Percentiles rank a stretch among this genome's conserved stretches.
Conservation (phyloP, 2,329 filamentous ascomycete species). For the Plenodomus lindquistii region DNA sequence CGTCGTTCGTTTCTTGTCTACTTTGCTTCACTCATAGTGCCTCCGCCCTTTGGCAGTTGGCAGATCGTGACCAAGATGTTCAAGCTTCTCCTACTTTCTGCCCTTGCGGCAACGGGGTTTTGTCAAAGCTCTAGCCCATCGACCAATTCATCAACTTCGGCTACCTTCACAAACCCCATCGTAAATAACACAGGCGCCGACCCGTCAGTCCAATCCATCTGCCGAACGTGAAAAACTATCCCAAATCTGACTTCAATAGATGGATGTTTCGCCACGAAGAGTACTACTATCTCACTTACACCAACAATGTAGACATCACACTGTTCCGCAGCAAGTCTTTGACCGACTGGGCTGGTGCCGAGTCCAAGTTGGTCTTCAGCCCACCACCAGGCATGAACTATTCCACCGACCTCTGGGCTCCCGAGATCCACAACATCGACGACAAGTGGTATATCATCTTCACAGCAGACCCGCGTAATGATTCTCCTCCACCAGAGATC, state of each 20-base stretch:
- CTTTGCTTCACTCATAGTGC: not conserved
- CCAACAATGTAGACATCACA: slow-evolving; percentile 50
- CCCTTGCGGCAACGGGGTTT: slow-evolving; percentile 18
- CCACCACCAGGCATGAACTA: slow-evolving; percentile 50
- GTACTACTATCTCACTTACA: slow-evolving; percentile 53
- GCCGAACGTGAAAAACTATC: not conserved
- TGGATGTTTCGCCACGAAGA: slow-evolving; percentile 49
- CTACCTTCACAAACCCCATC: slow-evolving; percentile 53
- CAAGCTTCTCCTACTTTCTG: slow-evolving; percentile 17
- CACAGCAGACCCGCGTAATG: slow-evolving; percentile 54
- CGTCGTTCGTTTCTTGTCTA: not conserved
- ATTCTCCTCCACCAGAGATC: slow-evolving; percentile 51
- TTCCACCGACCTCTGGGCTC: slow-evolving; percentile 56
- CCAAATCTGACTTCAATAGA: slow-evolving; percentile 18
- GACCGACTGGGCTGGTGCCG: slow-evolving; percentile 52
- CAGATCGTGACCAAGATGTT: slow-evolving; percentile 17
- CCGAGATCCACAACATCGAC: slow-evolving; percentile 54
- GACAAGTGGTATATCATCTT: slow-evolving; percentile 58
- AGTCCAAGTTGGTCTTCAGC: slow-evolving; percentile 49
- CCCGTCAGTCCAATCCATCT: slow-evolving; percentile 35
- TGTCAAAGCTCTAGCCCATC: slow-evolving; percentile 21
- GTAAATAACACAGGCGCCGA: slow-evolving; percentile 47
- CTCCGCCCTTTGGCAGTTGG: not conserved
- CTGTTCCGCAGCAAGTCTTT: slow-evolving; percentile 47
- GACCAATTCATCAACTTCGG: slow-evolving; percentile 14